These are phyloP conservation scores for Trichoderma asperelloides DNA, from an alignment of 495 filamentous ascomycete species.

Conservation along the genomic window DNA sequence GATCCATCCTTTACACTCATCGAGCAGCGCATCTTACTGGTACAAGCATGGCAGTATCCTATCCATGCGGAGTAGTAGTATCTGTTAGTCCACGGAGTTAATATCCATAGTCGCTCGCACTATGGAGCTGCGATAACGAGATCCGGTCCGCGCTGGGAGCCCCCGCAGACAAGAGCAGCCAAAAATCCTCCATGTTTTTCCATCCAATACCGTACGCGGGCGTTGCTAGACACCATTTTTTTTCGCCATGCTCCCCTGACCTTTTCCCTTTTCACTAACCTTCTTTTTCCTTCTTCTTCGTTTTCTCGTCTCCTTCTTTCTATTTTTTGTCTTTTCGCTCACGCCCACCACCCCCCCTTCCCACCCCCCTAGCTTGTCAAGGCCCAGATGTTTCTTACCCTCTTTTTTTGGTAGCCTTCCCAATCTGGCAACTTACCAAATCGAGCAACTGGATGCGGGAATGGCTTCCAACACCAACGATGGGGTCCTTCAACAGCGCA, in stretches of 20 bases:
- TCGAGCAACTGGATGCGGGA: not conserved
- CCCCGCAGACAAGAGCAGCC: not conserved
- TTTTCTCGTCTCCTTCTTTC: not conserved
- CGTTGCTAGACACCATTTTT: not conserved
- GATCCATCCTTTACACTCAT: not conserved
- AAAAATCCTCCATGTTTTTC: not conserved
- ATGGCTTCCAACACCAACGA: not conserved
- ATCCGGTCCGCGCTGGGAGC: not conserved
- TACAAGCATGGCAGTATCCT: not conserved
- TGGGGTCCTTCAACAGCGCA: not conserved
- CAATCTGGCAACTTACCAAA: constrained; percentile 3
- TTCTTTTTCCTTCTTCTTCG: not conserved
- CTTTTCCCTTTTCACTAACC: not conserved
- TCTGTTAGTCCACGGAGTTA: not conserved
- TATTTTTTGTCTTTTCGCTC: not conserved
- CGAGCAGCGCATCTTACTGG: not conserved
- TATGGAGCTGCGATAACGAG: constrained; percentile 6
- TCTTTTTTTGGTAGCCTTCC: not conserved
- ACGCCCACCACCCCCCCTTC: not conserved
- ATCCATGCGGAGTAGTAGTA: not conserved
- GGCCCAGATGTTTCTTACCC: not conserved
- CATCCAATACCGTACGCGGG: not conserved
- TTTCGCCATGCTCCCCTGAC: not conserved
- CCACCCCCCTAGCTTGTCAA: not conserved
- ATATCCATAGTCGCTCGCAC: not conserved